phyloP scores from a whole-genome alignment of 2,329 filamentous ascomycete genomes.

The Talaromyces amestolkiae region DNA sequence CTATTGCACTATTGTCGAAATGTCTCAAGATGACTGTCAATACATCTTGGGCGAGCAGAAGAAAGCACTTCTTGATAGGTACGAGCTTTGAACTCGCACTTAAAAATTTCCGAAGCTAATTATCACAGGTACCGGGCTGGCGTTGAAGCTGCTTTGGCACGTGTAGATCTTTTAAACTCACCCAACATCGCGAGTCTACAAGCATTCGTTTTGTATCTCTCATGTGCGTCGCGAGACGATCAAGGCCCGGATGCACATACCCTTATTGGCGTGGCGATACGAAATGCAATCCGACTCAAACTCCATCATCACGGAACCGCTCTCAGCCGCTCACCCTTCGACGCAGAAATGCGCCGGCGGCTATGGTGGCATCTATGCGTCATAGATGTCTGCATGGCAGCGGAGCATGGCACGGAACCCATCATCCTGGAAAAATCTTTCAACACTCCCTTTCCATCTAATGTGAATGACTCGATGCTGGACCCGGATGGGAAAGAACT shows the following conservation, averaged over 20 bases:
- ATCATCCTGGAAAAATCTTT: neutral
- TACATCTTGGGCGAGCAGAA: neutral
- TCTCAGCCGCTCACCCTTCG: neutral
- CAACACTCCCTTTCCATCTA: neutral
- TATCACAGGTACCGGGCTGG: neutral
- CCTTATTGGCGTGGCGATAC: conserved; percentile 4
- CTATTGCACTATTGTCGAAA: neutral
- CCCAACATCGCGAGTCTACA: conserved; percentile 3
- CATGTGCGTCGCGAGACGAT: neutral
- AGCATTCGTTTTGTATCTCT: neutral
- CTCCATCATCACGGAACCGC: conserved; percentile 3
- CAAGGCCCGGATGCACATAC: neutral
- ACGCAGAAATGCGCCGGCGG: conserved; percentile 8
- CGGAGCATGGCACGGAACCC: neutral
- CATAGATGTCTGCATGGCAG: conserved; percentile 2
- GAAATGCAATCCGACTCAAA: conserved; percentile 7
- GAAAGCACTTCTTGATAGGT: neutral
- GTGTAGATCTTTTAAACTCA: neutral
- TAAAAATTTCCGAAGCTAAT: neutral
- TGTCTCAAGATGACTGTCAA: neutral
- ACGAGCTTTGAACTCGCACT: neutral
- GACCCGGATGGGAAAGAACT: neutral
- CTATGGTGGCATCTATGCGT: conserved; percentile 12
- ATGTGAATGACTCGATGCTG: conserved; percentile 11
- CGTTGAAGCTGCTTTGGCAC: neutral